A percentile compares a stretch with the other conserved stretches of the same genome.
phyloP scores from a whole-genome alignment of 164 flowering plant genomes.

The Protea cynaroides region DNA sequence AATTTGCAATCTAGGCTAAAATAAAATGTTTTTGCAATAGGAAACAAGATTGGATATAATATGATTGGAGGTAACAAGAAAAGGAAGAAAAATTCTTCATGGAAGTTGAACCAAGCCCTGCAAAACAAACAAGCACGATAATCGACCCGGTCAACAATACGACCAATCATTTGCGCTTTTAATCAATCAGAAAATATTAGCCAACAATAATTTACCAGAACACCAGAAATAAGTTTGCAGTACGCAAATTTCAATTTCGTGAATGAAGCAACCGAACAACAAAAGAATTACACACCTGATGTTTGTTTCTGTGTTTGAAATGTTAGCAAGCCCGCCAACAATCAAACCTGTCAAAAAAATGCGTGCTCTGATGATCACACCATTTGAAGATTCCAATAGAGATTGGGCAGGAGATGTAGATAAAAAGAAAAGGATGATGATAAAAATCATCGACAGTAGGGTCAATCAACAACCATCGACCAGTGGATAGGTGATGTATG shows the following conservation, averaged over 20 bases:
- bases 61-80: conserved; percentile 92
- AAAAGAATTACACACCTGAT: conserved; percentile 44
- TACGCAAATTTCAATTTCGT: background rate
- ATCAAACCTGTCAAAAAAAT: conserved; percentile 52
- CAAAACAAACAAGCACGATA: conserved; percentile 11
- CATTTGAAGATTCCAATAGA: background rate
- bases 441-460: too few relatives aligned
- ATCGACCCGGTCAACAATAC: background rate
- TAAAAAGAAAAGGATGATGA: too few relatives aligned
- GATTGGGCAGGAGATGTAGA: too few relatives aligned
- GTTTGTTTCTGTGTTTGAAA: conserved; percentile 80
- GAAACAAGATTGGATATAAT: conserved; percentile 69
- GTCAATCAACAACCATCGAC: too few relatives aligned
- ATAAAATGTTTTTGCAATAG: background rate
- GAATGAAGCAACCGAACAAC: background rate
- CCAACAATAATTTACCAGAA: background rate
- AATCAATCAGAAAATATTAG: background rate
- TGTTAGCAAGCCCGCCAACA: conserved; percentile 92
- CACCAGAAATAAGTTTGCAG: background rate
- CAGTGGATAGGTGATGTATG: too few relatives aligned
- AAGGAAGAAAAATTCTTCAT: conserved; percentile 94
- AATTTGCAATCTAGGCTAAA: background rate
- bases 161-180: background rate
- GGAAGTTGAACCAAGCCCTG: conserved; percentile 98
- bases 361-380: background rate